These are phyloP conservation scores for Russula dissimulans DNA, from an alignment of 768 basidiomycete species.

Conservation along the genomic window DNA sequence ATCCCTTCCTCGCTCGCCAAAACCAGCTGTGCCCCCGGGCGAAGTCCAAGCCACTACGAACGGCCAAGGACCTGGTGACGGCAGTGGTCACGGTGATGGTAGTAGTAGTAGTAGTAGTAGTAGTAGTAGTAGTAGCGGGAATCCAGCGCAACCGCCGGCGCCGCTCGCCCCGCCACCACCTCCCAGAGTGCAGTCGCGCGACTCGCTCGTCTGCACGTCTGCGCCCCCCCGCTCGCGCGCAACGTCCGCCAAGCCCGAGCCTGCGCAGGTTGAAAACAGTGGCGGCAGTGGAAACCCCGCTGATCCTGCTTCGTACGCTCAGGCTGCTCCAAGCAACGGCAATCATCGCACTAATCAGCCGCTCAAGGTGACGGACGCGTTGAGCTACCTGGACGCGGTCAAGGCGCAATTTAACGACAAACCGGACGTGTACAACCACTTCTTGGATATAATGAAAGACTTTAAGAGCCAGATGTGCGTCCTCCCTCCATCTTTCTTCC, in stretches of 20 bases:
- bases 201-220: conserved; percentile 6
- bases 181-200: conserved; percentile 5
- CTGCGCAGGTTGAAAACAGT: background rate
- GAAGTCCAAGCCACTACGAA: background rate
- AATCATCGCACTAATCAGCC: conserved; percentile 38
- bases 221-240: conserved; percentile 9
- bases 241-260: conserved; percentile 12
- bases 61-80: background rate
- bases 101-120: no score
- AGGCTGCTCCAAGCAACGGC: conserved; percentile 19
- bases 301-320: background rate
- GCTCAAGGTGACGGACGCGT: conserved; percentile 86
- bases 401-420: conserved; percentile 84
- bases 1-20: conserved; percentile 7
- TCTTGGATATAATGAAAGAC: conserved; percentile 97
- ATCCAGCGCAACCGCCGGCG: background rate
- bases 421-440: conserved; percentile 91
- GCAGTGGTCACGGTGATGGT: background rate
- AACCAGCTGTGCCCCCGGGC: background rate
- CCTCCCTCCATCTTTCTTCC: background rate
- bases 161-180: background rate
- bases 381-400: conserved; percentile 90
- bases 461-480: conserved; percentile 93
- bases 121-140: background rate
- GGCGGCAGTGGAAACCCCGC: background rate